These are phyloP conservation scores for Cucurbita argyrosperma DNA, from an alignment of 306 rosid genomes.

Conservation along the genomic window DNA sequence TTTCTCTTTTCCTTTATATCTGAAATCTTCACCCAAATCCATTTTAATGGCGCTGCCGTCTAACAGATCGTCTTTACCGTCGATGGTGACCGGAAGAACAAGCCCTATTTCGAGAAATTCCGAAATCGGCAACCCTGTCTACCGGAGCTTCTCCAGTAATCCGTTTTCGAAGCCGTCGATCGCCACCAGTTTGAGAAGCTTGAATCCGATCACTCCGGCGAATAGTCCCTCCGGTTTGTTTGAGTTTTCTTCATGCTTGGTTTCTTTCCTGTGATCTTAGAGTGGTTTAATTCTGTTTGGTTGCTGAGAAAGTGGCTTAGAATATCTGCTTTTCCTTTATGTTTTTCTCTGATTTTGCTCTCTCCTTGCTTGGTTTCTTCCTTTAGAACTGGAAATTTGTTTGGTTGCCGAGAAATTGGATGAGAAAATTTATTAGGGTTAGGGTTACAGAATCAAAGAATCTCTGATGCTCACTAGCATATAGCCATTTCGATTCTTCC, in stretches of 20 bases:
- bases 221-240: slow-evolving; percentile 56
- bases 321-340: neutral
- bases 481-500: too few relatives aligned
- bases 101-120: slow-evolving; percentile 49
- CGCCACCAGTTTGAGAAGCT: slow-evolving; percentile 22
- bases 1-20: neutral
- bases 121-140: slow-evolving; percentile 34
- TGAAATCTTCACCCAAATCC: neutral
- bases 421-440: neutral
- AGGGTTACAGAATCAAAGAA: too few relatives aligned
- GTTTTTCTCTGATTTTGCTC: neutral
- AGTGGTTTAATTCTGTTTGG: slow-evolving; percentile 9
- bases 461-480: too few relatives aligned
- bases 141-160: slow-evolving; percentile 64
- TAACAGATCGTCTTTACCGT: slow-evolving; percentile 31
- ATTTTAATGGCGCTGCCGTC: slow-evolving; percentile 28
- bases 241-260: neutral
- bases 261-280: neutral
- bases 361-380: neutral
- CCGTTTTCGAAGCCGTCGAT: slow-evolving; percentile 53
- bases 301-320: slow-evolving; percentile 5
- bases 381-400: neutral
- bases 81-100: slow-evolving; percentile 17
- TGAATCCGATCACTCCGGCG: slow-evolving; percentile 43
- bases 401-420: slow-evolving; percentile 18